These are phyloP conservation scores for Aspergillus sp. DNA, from an alignment of 2,329 filamentous ascomycete species.

Conservation along the genomic window DNA sequence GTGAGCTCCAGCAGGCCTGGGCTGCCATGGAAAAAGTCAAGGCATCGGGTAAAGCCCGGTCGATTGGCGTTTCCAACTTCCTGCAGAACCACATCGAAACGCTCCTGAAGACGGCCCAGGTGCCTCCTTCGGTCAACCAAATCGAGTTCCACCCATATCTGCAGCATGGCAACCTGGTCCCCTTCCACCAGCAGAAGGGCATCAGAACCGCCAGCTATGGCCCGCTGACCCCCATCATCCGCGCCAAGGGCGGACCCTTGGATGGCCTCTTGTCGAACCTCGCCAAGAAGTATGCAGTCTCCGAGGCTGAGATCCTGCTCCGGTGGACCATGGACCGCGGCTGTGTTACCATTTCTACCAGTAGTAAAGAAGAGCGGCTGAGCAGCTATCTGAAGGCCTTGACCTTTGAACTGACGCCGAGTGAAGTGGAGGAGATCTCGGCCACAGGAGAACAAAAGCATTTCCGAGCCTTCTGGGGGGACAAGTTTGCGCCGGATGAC, in stretches of 20 bases:
- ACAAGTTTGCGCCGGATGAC: constrained; percentile 49
- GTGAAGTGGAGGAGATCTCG: constrained; percentile 56
- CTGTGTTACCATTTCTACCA: constrained; percentile 59
- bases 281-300: constrained; percentile 62
- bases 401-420: constrained; percentile 59
- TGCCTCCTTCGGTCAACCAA: constrained; percentile 39
- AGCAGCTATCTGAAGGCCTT: constrained; percentile 56
- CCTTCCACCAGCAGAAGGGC: constrained; percentile 40
- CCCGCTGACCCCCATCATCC: constrained; percentile 51
- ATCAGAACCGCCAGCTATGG: constrained; percentile 44
- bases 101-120: constrained; percentile 45
- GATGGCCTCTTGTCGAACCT: constrained; percentile 52
- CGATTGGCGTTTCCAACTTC: constrained; percentile 65
- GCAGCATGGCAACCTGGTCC: constrained; percentile 43
- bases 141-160: constrained; percentile 47
- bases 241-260: constrained; percentile 55
- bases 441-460: constrained; percentile 50
- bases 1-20: constrained; percentile 59
- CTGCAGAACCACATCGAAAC: constrained; percentile 54
- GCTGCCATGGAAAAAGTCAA: constrained; percentile 59
- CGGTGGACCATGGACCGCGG: constrained; percentile 64
- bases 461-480: constrained; percentile 53
- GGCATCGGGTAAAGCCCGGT: constrained; percentile 56
- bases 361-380: constrained; percentile 58
- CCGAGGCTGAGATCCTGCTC: constrained; percentile 55